A percentile compares a stretch with the other conserved stretches of the same genome.
phyloP scores from a whole-genome alignment of 2,329 filamentous ascomycete genomes.

The Claviceps sp. region DNA sequence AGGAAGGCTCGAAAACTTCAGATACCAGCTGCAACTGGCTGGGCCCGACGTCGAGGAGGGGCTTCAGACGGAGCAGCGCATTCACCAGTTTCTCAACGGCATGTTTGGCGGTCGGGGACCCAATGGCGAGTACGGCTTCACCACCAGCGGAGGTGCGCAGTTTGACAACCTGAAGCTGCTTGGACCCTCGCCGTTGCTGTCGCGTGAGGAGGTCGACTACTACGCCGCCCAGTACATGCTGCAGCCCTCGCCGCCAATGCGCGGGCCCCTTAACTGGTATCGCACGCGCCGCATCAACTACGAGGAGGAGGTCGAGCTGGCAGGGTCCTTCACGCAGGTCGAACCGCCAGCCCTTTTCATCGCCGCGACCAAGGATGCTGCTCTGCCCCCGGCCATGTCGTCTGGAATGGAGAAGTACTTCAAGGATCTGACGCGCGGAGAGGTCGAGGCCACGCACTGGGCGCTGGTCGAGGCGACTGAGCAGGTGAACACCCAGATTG shows the following conservation, averaged over 20 bases:
- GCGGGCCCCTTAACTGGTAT: constrained; percentile 84
- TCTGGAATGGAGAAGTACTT: constrained; percentile 57
- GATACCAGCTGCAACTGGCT: constrained; percentile 72
- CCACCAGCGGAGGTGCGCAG: constrained; percentile 45
- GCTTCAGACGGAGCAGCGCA: constrained; percentile 43
- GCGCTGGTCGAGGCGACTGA: constrained; percentile 60
- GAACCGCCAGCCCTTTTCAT: constrained; percentile 61
- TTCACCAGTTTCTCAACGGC: constrained; percentile 57
- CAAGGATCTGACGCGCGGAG: constrained; percentile 47
- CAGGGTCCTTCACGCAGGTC: constrained; percentile 42
- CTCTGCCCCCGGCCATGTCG: constrained; percentile 60
- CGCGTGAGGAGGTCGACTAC: constrained; percentile 58
- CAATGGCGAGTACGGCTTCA: constrained; percentile 44
- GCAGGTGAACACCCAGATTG: constrained; percentile 56
- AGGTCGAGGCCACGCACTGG: constrained; percentile 69
- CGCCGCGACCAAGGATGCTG: constrained; percentile 53
- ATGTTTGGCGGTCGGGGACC: constrained; percentile 55
- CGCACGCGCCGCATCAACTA: constrained; percentile 59
- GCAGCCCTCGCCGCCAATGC: constrained; percentile 44
- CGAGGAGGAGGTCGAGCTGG: constrained; percentile 55
- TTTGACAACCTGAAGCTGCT: constrained; percentile 50
- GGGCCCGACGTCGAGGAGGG: constrained; percentile 50
- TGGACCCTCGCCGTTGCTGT: constrained; percentile 44
- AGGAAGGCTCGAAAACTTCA: constrained; percentile 51
- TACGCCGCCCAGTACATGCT: constrained; percentile 62